phyloP scores from a whole-genome alignment of 2,329 filamentous ascomycete genomes.

The Xylariaceae sp. region DNA sequence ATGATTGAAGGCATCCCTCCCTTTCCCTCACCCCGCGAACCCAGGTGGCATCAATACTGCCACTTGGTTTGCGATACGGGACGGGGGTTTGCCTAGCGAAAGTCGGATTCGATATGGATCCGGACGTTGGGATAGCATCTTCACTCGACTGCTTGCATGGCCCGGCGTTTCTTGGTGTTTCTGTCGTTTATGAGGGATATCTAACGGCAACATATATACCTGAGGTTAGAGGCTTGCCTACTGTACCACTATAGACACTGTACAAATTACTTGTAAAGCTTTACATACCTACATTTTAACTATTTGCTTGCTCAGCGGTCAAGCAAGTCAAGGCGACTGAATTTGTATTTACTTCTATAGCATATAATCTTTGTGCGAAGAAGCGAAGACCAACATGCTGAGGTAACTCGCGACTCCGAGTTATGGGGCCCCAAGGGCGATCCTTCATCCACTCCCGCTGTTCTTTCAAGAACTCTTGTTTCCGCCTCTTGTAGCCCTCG shows the following conservation, averaged over 20 bases:
- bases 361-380: too few relatives aligned
- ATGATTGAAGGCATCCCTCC: constrained; percentile 1
- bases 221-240: constrained; percentile 7
- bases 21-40: not conserved
- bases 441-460: constrained; percentile 29
- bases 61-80: not conserved
- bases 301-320: too few relatives aligned
- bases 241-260: constrained; percentile 25
- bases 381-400: too few relatives aligned
- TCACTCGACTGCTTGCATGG: constrained; percentile 51
- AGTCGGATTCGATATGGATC: constrained; percentile 6
- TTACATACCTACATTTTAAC: not conserved
- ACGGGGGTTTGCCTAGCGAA: not conserved
- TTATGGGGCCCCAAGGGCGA: too few relatives aligned
- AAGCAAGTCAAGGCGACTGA: too few relatives aligned
- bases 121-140: constrained; percentile 39
- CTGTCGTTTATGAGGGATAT: constrained; percentile 13
- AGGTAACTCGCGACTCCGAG: too few relatives aligned
- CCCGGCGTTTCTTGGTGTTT: constrained; percentile 39
- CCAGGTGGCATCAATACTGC: not conserved
- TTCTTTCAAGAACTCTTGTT: constrained; percentile 41
- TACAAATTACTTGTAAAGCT: constrained; percentile 18
- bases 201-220: constrained; percentile 9
- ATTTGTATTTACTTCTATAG: too few relatives aligned
- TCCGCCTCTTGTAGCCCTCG: constrained; percentile 39